These are phyloP conservation scores for Mitragyna speciosa DNA, from an alignment of 257 asterid genomes.

Conservation along the genomic window DNA sequence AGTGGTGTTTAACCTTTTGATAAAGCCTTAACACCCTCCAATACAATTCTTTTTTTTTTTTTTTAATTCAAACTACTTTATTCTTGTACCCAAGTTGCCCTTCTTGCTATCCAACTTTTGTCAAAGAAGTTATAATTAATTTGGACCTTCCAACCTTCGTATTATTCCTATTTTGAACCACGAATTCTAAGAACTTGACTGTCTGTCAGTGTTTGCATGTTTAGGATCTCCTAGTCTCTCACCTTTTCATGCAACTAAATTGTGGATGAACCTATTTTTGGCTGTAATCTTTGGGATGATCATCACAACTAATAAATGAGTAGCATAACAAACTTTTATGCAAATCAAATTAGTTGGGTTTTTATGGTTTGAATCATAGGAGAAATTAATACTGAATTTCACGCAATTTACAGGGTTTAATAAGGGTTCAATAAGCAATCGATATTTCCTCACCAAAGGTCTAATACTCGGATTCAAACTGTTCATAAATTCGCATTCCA, in stretches of 20 bases:
- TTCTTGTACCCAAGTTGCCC: neutral
- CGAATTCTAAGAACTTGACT: neutral
- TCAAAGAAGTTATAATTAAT: neutral
- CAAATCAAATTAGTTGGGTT: neutral
- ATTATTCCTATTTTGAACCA: neutral
- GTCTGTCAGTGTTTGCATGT: neutral
- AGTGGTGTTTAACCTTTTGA: conserved; percentile 46
- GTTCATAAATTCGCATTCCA: too few relatives aligned
- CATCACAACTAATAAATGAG: too few relatives aligned
- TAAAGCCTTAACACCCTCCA: conserved; percentile 42
- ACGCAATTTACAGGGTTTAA: too few relatives aligned
- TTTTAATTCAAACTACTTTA: neutral
- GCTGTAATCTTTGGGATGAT: neutral
- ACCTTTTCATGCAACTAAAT: neutral
- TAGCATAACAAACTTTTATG: neutral
- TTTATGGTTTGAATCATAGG: neutral
- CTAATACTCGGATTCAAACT: too few relatives aligned
- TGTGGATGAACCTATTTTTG: neutral
- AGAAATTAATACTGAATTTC: too few relatives aligned
- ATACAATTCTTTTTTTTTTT: too few relatives aligned
- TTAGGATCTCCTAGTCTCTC: neutral
- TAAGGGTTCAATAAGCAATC: too few relatives aligned
- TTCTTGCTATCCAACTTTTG: neutral
- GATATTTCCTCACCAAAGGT: too few relatives aligned
- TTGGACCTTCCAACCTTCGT: neutral